These are phyloP conservation scores for Eucommia ulmoides DNA, from an alignment of 257 asterid species.

Conservation along the genomic window DNA sequence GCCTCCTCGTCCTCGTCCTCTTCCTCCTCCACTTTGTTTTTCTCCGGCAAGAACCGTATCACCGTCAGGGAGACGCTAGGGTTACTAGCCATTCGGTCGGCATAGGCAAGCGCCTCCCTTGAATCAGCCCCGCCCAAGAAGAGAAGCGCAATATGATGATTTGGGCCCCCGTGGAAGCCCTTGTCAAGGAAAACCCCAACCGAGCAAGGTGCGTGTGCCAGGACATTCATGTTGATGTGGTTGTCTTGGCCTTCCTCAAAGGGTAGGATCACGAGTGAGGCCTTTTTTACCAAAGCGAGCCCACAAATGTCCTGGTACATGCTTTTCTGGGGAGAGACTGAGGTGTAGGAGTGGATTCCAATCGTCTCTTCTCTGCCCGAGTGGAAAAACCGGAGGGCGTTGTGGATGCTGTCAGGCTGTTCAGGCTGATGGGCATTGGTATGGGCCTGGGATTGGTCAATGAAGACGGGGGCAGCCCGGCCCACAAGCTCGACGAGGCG, in stretches of 20 bases:
- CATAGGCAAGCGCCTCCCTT: conserved; percentile 65
- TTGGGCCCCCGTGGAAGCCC: conserved; percentile 7
- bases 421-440: too few relatives aligned
- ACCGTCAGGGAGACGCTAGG: conserved; percentile 35
- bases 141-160: conserved; percentile 33
- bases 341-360: conserved; percentile 32
- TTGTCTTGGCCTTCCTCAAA: conserved; percentile 14
- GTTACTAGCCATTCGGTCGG: conserved; percentile 38
- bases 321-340: conserved; percentile 35
- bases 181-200: conserved; percentile 50
- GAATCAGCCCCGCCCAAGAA: conserved; percentile 80
- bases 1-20: conserved; percentile 37
- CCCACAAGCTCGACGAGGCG: conserved; percentile 51
- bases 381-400: conserved; percentile 37
- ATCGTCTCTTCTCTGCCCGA: conserved; percentile 25
- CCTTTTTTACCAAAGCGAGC: conserved; percentile 47
- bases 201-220: conserved; percentile 68
- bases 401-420: conserved; percentile 24
- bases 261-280: conserved; percentile 46
- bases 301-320: conserved; percentile 74
- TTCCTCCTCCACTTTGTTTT: conserved; percentile 43
- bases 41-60: conserved; percentile 41
- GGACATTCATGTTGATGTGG: conserved; percentile 25
- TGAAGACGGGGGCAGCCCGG: conserved; percentile 43
- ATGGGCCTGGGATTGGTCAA: conserved; percentile 23